Base-by-base conservation (phyloP, 2,329 filamentous ascomycete species). In the Penicillium sp. region DNA sequence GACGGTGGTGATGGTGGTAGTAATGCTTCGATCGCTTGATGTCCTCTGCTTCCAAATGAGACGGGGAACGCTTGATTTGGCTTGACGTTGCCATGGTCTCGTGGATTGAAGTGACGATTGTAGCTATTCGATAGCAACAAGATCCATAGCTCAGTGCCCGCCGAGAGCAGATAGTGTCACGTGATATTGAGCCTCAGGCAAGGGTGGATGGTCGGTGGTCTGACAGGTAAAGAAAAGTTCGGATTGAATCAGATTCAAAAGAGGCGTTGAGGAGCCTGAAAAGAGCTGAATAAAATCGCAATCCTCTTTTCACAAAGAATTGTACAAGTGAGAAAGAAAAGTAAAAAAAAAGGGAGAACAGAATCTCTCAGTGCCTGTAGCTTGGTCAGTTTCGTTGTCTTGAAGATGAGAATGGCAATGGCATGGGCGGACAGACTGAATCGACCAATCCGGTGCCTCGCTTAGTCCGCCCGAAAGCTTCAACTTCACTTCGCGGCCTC, bases 1-100 rank as follows among this genome's bases (percentile, higher is more conserved):
- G 56, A 27, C 65, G 62, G 60, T 75, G 73, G 33, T 72, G 66
- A 43, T 69, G 72, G 49, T 70, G 68, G 48, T 73, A 74, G 7
- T 62, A 56, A 25, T 66, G 61, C 51, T 67, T 71, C 18, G 62
- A 53, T 39, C 66, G 64, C 53, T 73, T 73, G 4, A 42, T 39
- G 4, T 60, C 53, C 3, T 51, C 37, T 2, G 52, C 52, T 35
- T 60, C 54, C 9, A 57, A 35, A 8, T 59, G 58, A 3, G 66
- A 60, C 1, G 63, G 64, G 5, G 61, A 58, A 29, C 68, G 65
- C 53, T 72, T 72, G 47, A 66, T 34, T 13, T 60, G 55, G 50
- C 56, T 52, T 29, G 60, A 55, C 48, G 62, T 50, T 48, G 58
- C 60, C 66, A 69, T 70, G 54, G 55, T 61, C 54, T 12, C 27